Base-by-base conservation (phyloP, 208 protist species). In the Trypanosoma theileri region DNA sequence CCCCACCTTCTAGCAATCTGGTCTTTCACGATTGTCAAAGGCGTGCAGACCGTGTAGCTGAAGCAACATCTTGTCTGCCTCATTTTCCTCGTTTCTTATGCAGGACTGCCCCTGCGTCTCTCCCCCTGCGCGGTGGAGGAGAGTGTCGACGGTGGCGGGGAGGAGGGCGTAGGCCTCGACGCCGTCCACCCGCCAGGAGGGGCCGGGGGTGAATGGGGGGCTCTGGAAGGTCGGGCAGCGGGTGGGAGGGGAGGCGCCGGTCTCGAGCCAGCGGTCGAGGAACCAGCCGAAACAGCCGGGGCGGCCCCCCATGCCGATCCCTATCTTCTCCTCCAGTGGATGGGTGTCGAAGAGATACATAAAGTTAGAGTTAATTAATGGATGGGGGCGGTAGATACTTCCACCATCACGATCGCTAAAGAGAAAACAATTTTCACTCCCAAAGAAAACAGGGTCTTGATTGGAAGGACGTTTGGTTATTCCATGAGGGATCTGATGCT, bases 331-430 rank as follows among this genome's bases (percentile, higher is more conserved):
- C 16, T 75, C 73, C 6, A 76, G 48, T 4, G 86, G 79, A 61
- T 92, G 83, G 1, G 68, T 64, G 22, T 92, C 83, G 48, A 92
- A 92, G 0, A 89, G 65, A 52, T 92, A 92, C 86, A 92, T 89
- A 44, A 89, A 92, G 51, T 92, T 92, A 4, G 79, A 63, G 45
- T 92, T 92, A 40, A 80, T 64, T 1, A 73, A 84, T 0, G 80
- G 59, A 10, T 50, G 51, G 0, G 81, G 69, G 6, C 59, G 56
- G 50, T 81, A 88, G 21, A 88, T 71, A 0, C 56, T 66, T 4
- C 63, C 57, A 53, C 52, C 59, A 55, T 42, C 26, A 17, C 17
- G 21, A 14, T 75, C 19, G 6, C 50, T 59, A 52, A 92, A 88
- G 22, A 92, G 56, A 62, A 92, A 92, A 52, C 83, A 92, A 14